phyloP scores from a whole-genome alignment of 2,329 filamentous ascomycete species.

The Claviceps fusiformis region DNA sequence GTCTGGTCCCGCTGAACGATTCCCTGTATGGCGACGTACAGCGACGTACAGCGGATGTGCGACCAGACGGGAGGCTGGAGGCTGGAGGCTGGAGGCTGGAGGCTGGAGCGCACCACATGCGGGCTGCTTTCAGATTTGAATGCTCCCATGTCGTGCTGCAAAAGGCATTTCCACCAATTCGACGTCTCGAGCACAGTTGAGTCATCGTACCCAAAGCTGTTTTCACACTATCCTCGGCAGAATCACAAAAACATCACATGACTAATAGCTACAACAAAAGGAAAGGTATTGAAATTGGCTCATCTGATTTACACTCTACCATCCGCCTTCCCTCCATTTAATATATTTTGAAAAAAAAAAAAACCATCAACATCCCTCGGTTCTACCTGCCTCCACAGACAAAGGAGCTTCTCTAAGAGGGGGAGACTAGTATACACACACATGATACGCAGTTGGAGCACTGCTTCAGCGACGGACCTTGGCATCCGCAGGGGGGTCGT shows the following conservation, averaged over 20 bases:
- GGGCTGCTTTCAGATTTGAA: no score
- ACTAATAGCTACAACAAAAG: conserved; percentile 6
- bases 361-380: conserved; percentile 16
- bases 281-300: conserved; percentile 26
- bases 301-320: conserved; percentile 39
- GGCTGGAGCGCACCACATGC: no score
- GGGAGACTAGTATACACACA: conserved; percentile 31
- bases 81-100: no score
- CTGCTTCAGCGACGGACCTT: conserved; percentile 33
- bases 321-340: conserved; percentile 17
- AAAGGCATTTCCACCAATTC: no score
- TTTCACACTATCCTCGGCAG: no score
- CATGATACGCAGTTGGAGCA: conserved; percentile 15
- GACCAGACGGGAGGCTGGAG: no score
- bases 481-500: conserved; percentile 57
- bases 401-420: conserved; percentile 29
- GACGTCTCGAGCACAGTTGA: no score
- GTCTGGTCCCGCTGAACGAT: no score
- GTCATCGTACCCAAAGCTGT: no score
- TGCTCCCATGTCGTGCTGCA: no score
- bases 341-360: background rate
- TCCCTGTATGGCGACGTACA: no score
- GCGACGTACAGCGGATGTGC: no score
- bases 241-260: background rate
- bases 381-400: conserved; percentile 28